Evolutionary conservation across 305 asterid species (phyloP).

Genomic region (Andrographis paniculata): DNA sequence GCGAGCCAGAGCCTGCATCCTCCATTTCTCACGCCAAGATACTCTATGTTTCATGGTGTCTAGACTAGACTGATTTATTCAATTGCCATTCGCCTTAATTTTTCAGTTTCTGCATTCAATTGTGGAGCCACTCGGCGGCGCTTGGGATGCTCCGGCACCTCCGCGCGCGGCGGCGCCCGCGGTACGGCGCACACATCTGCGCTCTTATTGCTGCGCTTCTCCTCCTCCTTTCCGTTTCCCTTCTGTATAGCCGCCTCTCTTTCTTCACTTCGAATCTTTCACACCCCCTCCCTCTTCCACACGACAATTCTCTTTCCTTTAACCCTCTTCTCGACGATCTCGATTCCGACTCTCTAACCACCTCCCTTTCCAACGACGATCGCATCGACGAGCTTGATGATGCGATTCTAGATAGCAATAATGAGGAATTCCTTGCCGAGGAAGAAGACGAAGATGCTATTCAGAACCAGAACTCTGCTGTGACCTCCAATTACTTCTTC

Average conservation of each 20-base stretch:
- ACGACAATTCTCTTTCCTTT: slow-evolving; percentile 33
- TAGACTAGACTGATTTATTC: too few species aligned
- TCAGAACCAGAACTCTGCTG: slow-evolving; percentile 34
- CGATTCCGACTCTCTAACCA: slow-evolving; percentile 43
- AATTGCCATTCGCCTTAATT: too few species aligned
- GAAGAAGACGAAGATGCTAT: slow-evolving; percentile 54
- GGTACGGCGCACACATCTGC: slow-evolving; percentile 61
- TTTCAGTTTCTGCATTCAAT: too few species aligned
- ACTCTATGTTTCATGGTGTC: too few species aligned
- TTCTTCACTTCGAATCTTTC: slow-evolving; percentile 47
- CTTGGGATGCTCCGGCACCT: slow-evolving; percentile 41
- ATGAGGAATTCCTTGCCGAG: slow-evolving; percentile 42
- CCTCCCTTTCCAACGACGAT: slow-evolving; percentile 44
- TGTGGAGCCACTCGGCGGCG: too few species aligned
- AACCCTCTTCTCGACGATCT: slow-evolving; percentile 67
- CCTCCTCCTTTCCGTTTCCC: slow-evolving; percentile 74
- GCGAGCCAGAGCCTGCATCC: too few species aligned
- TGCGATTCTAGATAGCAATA: slow-evolving; percentile 29
- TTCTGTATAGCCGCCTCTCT: slow-evolving; percentile 77
- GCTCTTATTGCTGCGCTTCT: slow-evolving; percentile 43
- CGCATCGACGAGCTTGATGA: slow-evolving; percentile 88
- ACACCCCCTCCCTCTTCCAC: slow-evolving; percentile 39
- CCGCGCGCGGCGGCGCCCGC: slow-evolving; percentile 78
- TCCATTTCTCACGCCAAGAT: too few species aligned
- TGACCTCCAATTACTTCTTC: slow-evolving; percentile 48